These are phyloP conservation scores for Paramecium octaurelia DNA, from an alignment of 73 alveolate species.

Conservation along the genomic window DNA sequence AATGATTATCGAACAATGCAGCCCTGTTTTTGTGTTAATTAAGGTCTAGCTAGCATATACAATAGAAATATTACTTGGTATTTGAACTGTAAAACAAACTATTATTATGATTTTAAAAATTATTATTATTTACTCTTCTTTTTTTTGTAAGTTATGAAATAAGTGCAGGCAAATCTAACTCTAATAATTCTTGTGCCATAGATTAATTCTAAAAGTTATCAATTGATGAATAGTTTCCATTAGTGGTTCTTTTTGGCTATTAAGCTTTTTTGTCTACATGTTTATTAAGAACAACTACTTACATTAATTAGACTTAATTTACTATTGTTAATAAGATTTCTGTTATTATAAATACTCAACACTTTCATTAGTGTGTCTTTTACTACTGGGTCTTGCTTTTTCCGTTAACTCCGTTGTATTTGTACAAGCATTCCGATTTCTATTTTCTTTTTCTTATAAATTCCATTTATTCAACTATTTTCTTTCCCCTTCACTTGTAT, in stretches of 20 bases:
- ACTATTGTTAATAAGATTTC: background rate
- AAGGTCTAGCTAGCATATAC: background rate
- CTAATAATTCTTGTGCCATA: background rate
- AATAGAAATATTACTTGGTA: background rate
- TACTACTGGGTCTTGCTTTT: background rate
- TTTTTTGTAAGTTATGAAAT: background rate
- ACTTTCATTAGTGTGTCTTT: background rate
- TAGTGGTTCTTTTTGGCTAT: background rate
- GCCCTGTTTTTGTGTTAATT: background rate
- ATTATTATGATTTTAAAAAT: background rate
- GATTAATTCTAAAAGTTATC: background rate
- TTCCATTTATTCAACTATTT: background rate
- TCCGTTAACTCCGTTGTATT: background rate
- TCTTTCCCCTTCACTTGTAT: background rate
- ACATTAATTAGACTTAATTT: background rate
- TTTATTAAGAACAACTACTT: background rate
- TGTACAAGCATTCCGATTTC: background rate
- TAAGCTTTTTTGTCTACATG: background rate
- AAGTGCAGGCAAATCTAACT: background rate
- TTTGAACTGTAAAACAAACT: background rate
- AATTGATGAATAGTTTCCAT: background rate
- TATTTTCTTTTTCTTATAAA: background rate
- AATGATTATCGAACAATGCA: background rate
- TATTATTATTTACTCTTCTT: background rate
- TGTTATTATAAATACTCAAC: background rate